A percentile compares a stretch with the other conserved stretches of the same genome.
Evolutionary conservation across 2,329 filamentous ascomycete genomes (phyloP).

Genomic region (Botrytis squamosa): DNA sequence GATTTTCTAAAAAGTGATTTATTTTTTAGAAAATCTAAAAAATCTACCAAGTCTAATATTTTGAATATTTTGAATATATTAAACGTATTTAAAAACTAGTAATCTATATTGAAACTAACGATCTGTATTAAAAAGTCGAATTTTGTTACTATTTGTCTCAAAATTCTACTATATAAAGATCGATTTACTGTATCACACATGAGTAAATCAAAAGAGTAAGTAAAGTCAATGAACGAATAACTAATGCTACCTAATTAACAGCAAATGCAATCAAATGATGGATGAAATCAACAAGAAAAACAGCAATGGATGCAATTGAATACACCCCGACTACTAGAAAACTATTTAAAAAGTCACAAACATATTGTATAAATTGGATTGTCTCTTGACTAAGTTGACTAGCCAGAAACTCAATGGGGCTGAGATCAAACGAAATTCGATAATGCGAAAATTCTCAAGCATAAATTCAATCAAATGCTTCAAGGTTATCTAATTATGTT

Average conservation of each 20-base stretch:
- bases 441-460: not conserved
- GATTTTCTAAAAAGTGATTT: no score
- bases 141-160: no score
- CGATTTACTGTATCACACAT: no score
- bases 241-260: not conserved
- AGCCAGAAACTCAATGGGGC: not conserved
- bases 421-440: not conserved
- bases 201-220: no score
- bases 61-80: no score
- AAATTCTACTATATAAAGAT: no score
- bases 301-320: not conserved
- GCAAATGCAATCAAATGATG: not conserved
- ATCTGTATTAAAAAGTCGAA: no score
- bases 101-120: no score
- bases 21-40: no score
- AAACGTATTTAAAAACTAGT: no score
- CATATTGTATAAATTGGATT: not conserved
- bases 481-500: constrained; percentile 5
- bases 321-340: not conserved
- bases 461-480: not conserved
- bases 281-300: not conserved
- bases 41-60: no score
- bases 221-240: not conserved
- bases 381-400: not conserved
- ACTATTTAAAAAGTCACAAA: not conserved